Evolutionary conservation across 495 filamentous ascomycete species (phyloP).

Genomic region (Niebla homalea): DNA sequence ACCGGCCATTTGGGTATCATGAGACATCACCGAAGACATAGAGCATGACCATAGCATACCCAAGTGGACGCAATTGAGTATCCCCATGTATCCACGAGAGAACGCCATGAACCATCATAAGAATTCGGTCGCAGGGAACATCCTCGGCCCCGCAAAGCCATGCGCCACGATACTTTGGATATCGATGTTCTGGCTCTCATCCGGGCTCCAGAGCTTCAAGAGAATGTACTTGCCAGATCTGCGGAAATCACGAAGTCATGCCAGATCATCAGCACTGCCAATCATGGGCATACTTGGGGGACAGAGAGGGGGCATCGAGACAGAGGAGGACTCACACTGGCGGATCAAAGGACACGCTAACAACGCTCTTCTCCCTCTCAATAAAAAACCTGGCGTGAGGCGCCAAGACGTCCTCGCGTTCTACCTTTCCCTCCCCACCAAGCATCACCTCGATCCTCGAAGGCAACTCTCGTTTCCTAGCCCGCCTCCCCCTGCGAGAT

Average conservation of each 20-base stretch:
- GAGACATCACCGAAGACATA: too few species aligned
- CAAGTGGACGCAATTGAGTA: too few species aligned
- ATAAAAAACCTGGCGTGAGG: constrained; percentile 73
- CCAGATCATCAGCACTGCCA: neutral
- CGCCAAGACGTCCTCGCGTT: constrained; percentile 39
- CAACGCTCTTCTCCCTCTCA: constrained; percentile 63
- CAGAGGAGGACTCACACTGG: constrained; percentile 48
- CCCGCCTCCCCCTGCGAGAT: constrained; percentile 4
- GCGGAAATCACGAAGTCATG: neutral
- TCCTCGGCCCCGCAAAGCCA: constrained; percentile 73
- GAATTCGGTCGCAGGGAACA: constrained; percentile 47
- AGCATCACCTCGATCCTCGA: constrained; percentile 33
- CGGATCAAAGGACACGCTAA: constrained; percentile 79
- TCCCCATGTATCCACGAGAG: too few species aligned
- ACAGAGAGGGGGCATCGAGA: neutral
- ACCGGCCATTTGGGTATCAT: too few species aligned
- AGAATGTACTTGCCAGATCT: constrained; percentile 63
- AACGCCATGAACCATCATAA: constrained; percentile 18
- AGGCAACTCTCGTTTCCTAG: constrained; percentile 2
- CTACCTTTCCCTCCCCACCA: constrained; percentile 34
- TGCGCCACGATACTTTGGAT: constrained; percentile 68
- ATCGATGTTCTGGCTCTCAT: constrained; percentile 57
- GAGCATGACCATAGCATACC: too few species aligned
- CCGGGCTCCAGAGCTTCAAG: constrained; percentile 75
- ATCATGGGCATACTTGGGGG: too few species aligned